Conservation (phyloP, 257 asterid species). For the Solanum virginianum region DNA sequence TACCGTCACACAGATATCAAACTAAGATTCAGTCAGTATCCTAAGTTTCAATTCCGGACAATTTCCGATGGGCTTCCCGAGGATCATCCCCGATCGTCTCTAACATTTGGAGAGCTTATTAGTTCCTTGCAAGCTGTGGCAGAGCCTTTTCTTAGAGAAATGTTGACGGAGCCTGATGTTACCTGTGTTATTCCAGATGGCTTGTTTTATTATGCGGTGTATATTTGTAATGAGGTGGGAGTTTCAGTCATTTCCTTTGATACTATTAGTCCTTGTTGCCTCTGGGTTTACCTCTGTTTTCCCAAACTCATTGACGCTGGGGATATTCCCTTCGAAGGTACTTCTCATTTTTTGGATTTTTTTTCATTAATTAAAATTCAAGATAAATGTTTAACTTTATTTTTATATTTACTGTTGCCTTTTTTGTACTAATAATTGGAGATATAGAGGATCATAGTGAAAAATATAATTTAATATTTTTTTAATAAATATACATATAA, state of each 20-base stretch:
- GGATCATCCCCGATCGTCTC: slow-evolving; percentile 25
- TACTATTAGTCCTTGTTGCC: slow-evolving; percentile 9
- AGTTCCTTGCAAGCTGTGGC: slow-evolving; percentile 2
- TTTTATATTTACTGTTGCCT: background rate
- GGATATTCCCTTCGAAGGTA: slow-evolving; percentile 6
- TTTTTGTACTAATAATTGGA: too few relatives aligned
- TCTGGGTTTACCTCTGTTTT: slow-evolving; percentile 11
- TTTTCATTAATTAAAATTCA: too few relatives aligned
- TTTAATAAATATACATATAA: too few relatives aligned
- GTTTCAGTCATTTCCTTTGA: slow-evolving; percentile 9
- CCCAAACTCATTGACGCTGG: slow-evolving; percentile 12
- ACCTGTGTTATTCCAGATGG: slow-evolving; percentile 23
- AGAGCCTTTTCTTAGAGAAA: slow-evolving; percentile 7
- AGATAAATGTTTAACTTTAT: background rate
- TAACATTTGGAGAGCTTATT: background rate
- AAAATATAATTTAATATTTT: too few relatives aligned
- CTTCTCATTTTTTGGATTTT: background rate
- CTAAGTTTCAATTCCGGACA: slow-evolving; percentile 20
- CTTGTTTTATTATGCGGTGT: slow-evolving; percentile 10
- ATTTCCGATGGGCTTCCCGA: slow-evolving; percentile 41
- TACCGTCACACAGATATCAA: slow-evolving; percentile 8
- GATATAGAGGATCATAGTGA: too few relatives aligned
- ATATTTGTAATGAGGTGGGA: slow-evolving; percentile 12
- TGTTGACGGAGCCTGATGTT: background rate
- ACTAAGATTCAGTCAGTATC: slow-evolving; percentile 12